A percentile compares a stretch with the other conserved stretches of the same genome.
Evolutionary conservation across 345 rosid genomes (phyloP).

Genomic region (Aethionema arabicum): DNA sequence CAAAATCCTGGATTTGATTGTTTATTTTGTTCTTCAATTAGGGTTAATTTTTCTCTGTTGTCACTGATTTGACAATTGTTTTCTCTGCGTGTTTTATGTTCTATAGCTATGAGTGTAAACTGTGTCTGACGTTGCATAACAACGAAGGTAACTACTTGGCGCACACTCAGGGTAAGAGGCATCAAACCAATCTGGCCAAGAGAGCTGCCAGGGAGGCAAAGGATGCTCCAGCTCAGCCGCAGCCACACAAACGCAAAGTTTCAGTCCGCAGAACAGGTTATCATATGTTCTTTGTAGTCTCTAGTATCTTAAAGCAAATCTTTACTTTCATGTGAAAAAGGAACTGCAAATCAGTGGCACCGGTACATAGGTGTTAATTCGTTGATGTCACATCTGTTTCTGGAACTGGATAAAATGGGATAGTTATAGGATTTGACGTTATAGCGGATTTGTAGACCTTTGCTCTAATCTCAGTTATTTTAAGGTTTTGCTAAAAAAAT

Average conservation of each 20-base stretch:
- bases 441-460: conserved; percentile 2
- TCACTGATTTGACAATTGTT: conserved; percentile 11
- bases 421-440: neutral
- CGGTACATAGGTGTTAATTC: neutral
- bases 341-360: too few species aligned
- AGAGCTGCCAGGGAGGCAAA: conserved; percentile 97
- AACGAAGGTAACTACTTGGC: conserved; percentile 99
- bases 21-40: neutral
- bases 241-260: conserved; percentile 91
- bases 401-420: neutral
- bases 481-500: neutral
- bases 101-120: conserved; percentile 94
- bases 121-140: conserved; percentile 94
- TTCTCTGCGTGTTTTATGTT: conserved; percentile 15
- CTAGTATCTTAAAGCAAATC: neutral
- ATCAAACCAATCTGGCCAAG: conserved; percentile 95
- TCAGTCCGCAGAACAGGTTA: conserved; percentile 73
- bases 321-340: neutral
- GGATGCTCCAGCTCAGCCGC: conserved; percentile 88
- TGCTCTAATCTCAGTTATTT: neutral
- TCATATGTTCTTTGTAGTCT: neutral
- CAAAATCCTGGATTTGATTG: conserved; percentile 1
- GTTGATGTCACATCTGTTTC: neutral
- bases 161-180: conserved; percentile 95
- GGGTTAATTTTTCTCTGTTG: neutral